phyloP scores from a whole-genome alignment of 805 yeast species.

The Blastobotrys attinorum region DNA sequence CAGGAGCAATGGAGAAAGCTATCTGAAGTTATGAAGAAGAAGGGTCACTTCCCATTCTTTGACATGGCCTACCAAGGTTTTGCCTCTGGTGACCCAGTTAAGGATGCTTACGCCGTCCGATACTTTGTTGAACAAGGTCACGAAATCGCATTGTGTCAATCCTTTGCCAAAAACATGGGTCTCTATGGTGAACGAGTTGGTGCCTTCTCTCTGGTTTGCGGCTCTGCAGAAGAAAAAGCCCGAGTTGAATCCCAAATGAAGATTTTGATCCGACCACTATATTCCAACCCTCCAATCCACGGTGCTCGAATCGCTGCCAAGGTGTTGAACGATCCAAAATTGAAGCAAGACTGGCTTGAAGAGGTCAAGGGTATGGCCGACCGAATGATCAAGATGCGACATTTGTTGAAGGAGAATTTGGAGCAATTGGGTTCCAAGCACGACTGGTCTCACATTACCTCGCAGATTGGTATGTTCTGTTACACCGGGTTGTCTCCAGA shows the following conservation, averaged over 20 bases:
- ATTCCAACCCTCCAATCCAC: conserved; percentile 91
- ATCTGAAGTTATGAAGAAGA: conserved; percentile 49
- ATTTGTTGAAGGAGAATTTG: conserved; percentile 52
- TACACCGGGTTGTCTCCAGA: conserved; percentile 71
- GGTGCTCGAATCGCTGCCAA: conserved; percentile 85
- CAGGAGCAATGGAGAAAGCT: conserved; percentile 73
- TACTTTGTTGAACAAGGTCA: conserved; percentile 36
- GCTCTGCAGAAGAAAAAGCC: conserved; percentile 38
- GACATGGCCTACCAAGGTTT: conserved; percentile 97
- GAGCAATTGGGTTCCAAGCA: conserved; percentile 47
- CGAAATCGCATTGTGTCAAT: conserved; percentile 60
- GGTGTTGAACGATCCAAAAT: conserved; percentile 52
- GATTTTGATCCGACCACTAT: conserved; percentile 74
- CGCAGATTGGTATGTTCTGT: conserved; percentile 96
- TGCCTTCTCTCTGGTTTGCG: conserved; percentile 54
- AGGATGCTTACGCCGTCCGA: conserved; percentile 56
- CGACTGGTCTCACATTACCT: conserved; percentile 78
- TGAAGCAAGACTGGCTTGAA: conserved; percentile 66
- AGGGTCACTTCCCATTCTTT: conserved; percentile 66
- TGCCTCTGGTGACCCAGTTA: conserved; percentile 72
- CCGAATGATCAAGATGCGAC: conserved; percentile 69
- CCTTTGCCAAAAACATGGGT: conserved; percentile 93
- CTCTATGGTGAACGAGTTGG: conserved; percentile 94
- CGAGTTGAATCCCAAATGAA: conserved; percentile 72
- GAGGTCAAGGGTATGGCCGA: conserved; percentile 76